Evolutionary conservation across 2,329 filamentous ascomycete genomes (phyloP).

Genomic region (Ascochyta rabiei): DNA sequence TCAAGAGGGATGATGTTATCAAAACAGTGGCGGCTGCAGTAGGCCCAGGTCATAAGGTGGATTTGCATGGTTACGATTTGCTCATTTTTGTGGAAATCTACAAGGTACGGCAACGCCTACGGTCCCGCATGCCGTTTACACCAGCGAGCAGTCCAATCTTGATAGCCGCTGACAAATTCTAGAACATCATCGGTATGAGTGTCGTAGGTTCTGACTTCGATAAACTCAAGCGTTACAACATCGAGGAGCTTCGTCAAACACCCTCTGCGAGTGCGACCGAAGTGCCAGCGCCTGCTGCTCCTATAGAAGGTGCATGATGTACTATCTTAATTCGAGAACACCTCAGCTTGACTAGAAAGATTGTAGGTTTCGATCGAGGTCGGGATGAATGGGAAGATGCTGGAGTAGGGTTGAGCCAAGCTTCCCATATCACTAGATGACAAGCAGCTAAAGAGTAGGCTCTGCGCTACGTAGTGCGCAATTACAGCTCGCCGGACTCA

Average conservation of each 20-base stretch:
- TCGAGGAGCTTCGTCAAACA: slow-evolving; percentile 72
- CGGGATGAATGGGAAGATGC: neutral
- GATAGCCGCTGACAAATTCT: slow-evolving; percentile 27
- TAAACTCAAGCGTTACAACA: slow-evolving; percentile 75
- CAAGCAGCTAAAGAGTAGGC: slow-evolving; percentile 5
- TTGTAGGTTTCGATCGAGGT: neutral
- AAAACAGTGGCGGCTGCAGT: slow-evolving; percentile 71
- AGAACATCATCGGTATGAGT: slow-evolving; percentile 80
- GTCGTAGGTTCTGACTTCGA: slow-evolving; percentile 79
- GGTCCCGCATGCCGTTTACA: slow-evolving; percentile 8
- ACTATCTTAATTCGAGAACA: too few relatives aligned
- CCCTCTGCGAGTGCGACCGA: slow-evolving; percentile 25
- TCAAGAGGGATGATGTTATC: slow-evolving; percentile 73
- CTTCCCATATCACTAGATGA: neutral
- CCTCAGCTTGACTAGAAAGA: neutral
- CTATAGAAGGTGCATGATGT: neutral
- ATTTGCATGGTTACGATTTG: slow-evolving; percentile 77
- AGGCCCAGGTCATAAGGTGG: slow-evolving; percentile 72
- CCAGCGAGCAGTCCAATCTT: slow-evolving; percentile 6
- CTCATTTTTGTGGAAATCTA: slow-evolving; percentile 82
- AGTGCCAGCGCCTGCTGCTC: neutral
- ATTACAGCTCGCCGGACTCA: slow-evolving; percentile 31
- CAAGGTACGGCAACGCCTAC: slow-evolving; percentile 63
- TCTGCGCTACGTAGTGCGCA: slow-evolving; percentile 24
- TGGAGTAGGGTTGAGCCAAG: neutral